Base-by-base conservation (phyloP, 2,329 filamentous ascomycete species). In the Hyphodiscus sp. region DNA sequence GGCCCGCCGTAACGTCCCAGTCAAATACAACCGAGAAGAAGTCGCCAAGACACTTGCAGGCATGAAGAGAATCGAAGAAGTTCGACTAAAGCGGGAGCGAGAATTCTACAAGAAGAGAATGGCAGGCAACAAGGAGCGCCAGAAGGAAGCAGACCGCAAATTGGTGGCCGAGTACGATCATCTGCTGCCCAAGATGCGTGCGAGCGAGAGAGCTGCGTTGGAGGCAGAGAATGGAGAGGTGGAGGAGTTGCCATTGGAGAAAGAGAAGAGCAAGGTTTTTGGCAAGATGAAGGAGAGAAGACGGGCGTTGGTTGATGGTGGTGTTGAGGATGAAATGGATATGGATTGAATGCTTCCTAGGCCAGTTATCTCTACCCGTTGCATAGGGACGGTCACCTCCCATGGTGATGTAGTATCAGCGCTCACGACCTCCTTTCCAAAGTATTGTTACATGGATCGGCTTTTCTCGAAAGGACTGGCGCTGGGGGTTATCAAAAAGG, bases 71-170 rank as follows among this genome's bases (percentile, higher is more conserved):
- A 86, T 97, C 65, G 78, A 82, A 65, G 91, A 96, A 77, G 92
- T 97, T 73, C 80, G 91, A 51, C 73, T 82, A 54, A 82, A 85
- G 69, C 82, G 94, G 68, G 92, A 97, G 79, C 82, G 90, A 63
- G 87, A 87, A 61, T 96, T 96, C 76, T 96, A 96, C 79, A 91
- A 89, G 82, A 85, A 87, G 69, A 85, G 94, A 69, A 91, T 97
- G 88, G 85, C 85, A 50, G 91, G 91, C 71, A 95, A 95, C 76
- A 86, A 87, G 74, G 87, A 87, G 72, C 81, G 85, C 68, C 85
- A 94, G 76, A 78, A 89, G 60, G 87, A 85, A 65, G 77, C 80
- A 59, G 89, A 96, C 68, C 79, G 89, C 71, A 94, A 92, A 77
- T 79, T 97, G 61, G 91, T 99, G 49, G 86, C 85, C 63, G 84